Base-by-base conservation (phyloP, 352 stramenopile species). In the Phytophthora sojae region DNA sequence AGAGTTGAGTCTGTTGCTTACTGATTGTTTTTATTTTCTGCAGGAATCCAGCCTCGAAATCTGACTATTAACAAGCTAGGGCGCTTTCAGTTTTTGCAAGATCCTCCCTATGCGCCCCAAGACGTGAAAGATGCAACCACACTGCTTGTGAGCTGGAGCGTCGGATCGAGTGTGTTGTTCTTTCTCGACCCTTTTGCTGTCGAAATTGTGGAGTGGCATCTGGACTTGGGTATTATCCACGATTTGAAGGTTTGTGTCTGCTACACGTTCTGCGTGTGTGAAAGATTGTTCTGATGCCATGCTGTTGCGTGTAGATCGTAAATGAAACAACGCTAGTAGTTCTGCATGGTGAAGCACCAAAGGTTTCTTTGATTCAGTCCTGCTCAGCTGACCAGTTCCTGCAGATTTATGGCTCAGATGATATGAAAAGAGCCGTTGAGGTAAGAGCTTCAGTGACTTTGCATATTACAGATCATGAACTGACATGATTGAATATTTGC, bases 141-240 rank as follows among this genome's bases (percentile, higher is more conserved):
- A 53, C 76, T 93, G 12, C 76, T 96, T 2, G 77, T 94, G 21
- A 96, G 90, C 60, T 96, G 90, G 90, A 93, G 92, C 25, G 50
- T 88, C 12, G 89, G 89, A 21, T 91, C 87, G 14, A 94, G 86
- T 30, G 87, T 94, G 6, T 42, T 96, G 3, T 95, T 96, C 64
- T 91, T 96, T 51, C 61, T 96, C 17, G 88, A 96, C 39, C 90
- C 90, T 3, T 85, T 90, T 51, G 85, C 82, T 0, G 88, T 96
- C 2, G 88, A 96, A 69, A 93, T 96, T 35, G 85, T 95, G 6
- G 90, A 96, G 59, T 96, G 90, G 87, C 90, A 96, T 68, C 64
- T 96, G 30, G 90, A 96, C 73, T 76, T 96, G 45, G 90, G 90
- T 15, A 83, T 89, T 9, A 93, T 96, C 30, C 88, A 95, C 49